phyloP scores from a whole-genome alignment of 2,329 filamentous ascomycete genomes.

The Fonsecaea multimorphosa region DNA sequence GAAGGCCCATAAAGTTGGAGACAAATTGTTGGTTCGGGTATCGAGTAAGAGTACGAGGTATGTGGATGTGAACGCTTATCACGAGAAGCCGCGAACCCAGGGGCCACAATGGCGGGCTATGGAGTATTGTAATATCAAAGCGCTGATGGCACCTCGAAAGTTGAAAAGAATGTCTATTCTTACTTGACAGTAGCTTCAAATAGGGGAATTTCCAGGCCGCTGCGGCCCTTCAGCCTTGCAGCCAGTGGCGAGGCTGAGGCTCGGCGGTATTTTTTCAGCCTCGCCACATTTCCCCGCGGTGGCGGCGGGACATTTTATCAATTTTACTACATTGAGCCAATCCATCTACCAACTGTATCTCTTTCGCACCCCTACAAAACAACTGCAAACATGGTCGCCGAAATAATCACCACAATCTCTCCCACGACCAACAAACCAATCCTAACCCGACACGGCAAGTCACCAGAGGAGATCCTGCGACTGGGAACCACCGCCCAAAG shows the following conservation, averaged over 20 bases:
- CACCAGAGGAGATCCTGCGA: slow-evolving; percentile 70
- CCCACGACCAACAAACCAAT: slow-evolving; percentile 86
- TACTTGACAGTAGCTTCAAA: neutral
- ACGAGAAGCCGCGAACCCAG: neutral
- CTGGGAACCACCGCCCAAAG: slow-evolving; percentile 74
- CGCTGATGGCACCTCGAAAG: neutral
- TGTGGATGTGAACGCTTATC: too few species aligned
- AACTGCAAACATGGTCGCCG: slow-evolving; percentile 52
- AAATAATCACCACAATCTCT: slow-evolving; percentile 78
- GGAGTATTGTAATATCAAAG: neutral
- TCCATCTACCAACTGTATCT: slow-evolving; percentile 2
- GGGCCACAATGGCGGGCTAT: neutral
- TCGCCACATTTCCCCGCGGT: slow-evolving; percentile 16
- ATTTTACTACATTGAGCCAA: neutral
- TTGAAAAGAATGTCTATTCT: neutral
- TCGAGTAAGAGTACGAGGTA: too few species aligned
- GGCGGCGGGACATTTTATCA: slow-evolving; percentile 20
- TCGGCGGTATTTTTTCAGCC: slow-evolving; percentile 1
- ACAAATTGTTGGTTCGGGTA: too few species aligned
- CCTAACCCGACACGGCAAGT: slow-evolving; percentile 76
- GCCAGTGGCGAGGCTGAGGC: neutral
- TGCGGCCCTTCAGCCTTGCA: neutral
- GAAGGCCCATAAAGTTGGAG: too few species aligned
- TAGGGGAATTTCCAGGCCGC: too few species aligned
- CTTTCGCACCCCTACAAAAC: neutral